Evolutionary conservation across 306 rosid species (phyloP).

Genomic region (barrel medic (Medicago truncatula)): MtrunA17r5.0-ANR NC_053045.1:49605501-49606000

Average conservation of each 20-base stretch:
- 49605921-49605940: conserved; percentile 73
- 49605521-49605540: conserved; percentile 96
- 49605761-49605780: conserved; percentile 41
- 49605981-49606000: conserved; percentile 7
- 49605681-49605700: conserved; percentile 97
- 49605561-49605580: conserved; percentile 40
- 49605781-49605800: conserved; percentile 33
- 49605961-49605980: conserved; percentile 4
- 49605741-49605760: conserved; percentile 90
- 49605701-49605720: conserved; percentile 98
- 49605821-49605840: conserved; percentile 28
- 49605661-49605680: conserved; percentile 59
- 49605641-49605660: background rate
- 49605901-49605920: conserved; percentile 68
- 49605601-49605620: conserved; percentile 34
- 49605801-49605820: conserved; percentile 6
- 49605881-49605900: conserved; percentile 78
- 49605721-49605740: conserved; percentile 95
- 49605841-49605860: conserved; percentile 44
- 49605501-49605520: conserved; percentile 97
- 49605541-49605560: conserved; percentile 99
- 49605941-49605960: conserved; percentile 59
- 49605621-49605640: conserved; percentile 1
- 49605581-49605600: conserved; percentile 33
- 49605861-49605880: conserved; percentile 95